These are phyloP conservation scores for Aspergillus panamensis DNA, from an alignment of 495 filamentous ascomycete genomes.

Conservation along the genomic window DNA sequence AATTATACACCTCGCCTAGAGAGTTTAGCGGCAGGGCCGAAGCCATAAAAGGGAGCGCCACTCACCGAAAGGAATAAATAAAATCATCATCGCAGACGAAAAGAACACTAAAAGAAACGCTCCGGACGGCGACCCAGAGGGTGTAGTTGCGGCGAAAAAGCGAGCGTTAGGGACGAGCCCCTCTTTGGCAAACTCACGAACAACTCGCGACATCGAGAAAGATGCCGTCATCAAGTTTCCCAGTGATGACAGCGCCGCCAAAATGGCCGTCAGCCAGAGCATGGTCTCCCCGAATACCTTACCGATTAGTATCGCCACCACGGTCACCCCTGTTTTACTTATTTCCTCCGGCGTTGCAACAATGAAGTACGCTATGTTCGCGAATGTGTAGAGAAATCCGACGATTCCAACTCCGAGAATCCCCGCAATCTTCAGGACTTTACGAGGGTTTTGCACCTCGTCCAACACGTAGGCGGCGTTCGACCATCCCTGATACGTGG, in stretches of 20 bases:
- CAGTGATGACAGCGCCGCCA: constrained; percentile 59
- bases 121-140: constrained; percentile 61
- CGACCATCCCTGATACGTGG: constrained; percentile 61
- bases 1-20: constrained; percentile 55
- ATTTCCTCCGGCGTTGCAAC: constrained; percentile 63
- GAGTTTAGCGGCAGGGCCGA: background rate
- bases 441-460: constrained; percentile 65
- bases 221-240: constrained; percentile 73
- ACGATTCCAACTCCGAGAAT: constrained; percentile 55
- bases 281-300: constrained; percentile 52
- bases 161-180: constrained; percentile 63
- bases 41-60: background rate
- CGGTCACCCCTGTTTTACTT: constrained; percentile 57
- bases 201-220: constrained; percentile 61
- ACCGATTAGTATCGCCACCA: constrained; percentile 64
- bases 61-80: constrained; percentile 52
- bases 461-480: constrained; percentile 71
- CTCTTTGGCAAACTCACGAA: constrained; percentile 60
- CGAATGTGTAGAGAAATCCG: constrained; percentile 57
- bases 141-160: constrained; percentile 57
- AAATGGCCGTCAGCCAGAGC: constrained; percentile 28
- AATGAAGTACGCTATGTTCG: constrained; percentile 66
- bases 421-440: constrained; percentile 59
- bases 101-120: constrained; percentile 62
- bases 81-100: constrained; percentile 59